phyloP scores from a whole-genome alignment of 1,284 basidiomycete genomes.

The Mycosarcoma mackinlayi region DNA sequence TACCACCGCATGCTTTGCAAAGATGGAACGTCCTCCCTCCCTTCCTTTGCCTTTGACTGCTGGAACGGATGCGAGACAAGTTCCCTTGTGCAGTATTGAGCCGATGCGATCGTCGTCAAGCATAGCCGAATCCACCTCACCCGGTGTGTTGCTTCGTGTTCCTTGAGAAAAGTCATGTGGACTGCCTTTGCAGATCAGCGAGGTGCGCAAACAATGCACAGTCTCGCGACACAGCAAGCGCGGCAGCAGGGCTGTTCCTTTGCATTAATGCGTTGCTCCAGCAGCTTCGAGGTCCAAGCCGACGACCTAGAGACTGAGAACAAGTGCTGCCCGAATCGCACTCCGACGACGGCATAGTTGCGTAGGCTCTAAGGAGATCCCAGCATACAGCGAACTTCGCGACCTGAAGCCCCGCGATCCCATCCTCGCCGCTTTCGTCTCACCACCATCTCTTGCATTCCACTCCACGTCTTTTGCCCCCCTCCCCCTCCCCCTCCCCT shows the following conservation, averaged over 20 bases:
- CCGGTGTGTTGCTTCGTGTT: background rate
- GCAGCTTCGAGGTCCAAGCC: too few species aligned
- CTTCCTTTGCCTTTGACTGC: too few species aligned
- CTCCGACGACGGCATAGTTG: too few species aligned
- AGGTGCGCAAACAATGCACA: background rate
- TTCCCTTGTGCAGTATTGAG: background rate
- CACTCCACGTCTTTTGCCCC: background rate
- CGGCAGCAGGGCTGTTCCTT: too few species aligned
- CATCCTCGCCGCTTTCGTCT: slow-evolving; percentile 1
- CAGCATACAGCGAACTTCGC: too few species aligned
- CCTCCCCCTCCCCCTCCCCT: background rate
- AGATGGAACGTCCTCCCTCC: slow-evolving; percentile 4
- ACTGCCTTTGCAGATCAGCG: slow-evolving; percentile 18
- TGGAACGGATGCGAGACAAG: too few species aligned
- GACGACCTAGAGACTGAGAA: too few species aligned
- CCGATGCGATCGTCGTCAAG: slow-evolving; percentile 30
- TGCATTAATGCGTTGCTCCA: too few species aligned
- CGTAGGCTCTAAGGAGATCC: too few species aligned
- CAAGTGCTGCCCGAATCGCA: too few species aligned
- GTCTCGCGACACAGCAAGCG: background rate
- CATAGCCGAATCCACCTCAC: slow-evolving; percentile 25
- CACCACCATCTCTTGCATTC: slow-evolving; percentile 14
- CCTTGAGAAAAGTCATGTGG: too few species aligned
- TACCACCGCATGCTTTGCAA: slow-evolving; percentile 32
- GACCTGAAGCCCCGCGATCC: too few species aligned